phyloP scores from a whole-genome alignment of 192 early-diverging fungal species.

The Podila horticola region DNA sequence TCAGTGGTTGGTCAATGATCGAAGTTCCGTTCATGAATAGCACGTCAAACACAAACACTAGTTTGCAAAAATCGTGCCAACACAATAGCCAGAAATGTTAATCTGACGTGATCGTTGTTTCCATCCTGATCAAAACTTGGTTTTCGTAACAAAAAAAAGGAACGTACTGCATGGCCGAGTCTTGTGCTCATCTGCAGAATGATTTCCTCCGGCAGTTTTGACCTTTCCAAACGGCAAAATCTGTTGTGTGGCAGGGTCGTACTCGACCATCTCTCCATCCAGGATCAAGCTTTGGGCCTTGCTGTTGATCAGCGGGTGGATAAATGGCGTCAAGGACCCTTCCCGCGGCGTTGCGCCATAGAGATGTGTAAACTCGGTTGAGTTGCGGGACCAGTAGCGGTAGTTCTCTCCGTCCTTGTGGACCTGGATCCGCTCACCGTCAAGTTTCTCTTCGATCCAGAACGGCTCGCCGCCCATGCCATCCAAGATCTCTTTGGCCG shows the following conservation, averaged over 20 bases:
- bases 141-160: neutral
- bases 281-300: slow-evolving; percentile 72
- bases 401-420: slow-evolving; percentile 64
- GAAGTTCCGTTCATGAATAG: slow-evolving; percentile 73
- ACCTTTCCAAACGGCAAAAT: slow-evolving; percentile 79
- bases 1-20: slow-evolving; percentile 66
- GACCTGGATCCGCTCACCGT: slow-evolving; percentile 81
- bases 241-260: slow-evolving; percentile 66
- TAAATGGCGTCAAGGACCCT: slow-evolving; percentile 66
- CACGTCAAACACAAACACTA: slow-evolving; percentile 82
- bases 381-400: slow-evolving; percentile 69
- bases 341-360: slow-evolving; percentile 69
- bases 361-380: slow-evolving; percentile 74
- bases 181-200: slow-evolving; percentile 45
- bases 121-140: neutral
- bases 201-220: slow-evolving; percentile 71
- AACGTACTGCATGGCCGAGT: slow-evolving; percentile 60
- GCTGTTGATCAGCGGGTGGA: slow-evolving; percentile 61
- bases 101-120: neutral
- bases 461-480: slow-evolving; percentile 61
- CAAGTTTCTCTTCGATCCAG: slow-evolving; percentile 86
- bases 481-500: slow-evolving; percentile 57
- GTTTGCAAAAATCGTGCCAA: slow-evolving; percentile 19
- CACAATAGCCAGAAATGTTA: neutral
- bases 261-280: slow-evolving; percentile 86